phyloP scores from a whole-genome alignment of 192 early-diverging fungal species.

The Umbelopsis sp. region DNA sequence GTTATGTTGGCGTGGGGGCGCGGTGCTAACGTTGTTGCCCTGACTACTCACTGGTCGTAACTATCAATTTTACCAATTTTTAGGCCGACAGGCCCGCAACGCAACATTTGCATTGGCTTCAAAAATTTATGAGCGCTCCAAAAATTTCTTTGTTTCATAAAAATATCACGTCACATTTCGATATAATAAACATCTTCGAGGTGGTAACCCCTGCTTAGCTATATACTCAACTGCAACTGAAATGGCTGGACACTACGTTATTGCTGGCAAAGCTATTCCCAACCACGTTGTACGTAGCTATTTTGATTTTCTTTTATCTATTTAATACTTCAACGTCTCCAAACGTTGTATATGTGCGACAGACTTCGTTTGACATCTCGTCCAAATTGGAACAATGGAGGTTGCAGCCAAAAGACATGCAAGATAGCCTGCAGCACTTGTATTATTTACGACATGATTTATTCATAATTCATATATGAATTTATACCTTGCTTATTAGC shows the following conservation, averaged over 20 bases:
- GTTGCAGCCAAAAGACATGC: no score
- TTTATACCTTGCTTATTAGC: no score
- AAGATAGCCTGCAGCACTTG: no score
- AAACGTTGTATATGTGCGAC: neutral
- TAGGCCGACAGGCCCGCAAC: no score
- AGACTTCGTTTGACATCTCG: neutral
- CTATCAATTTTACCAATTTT: no score
- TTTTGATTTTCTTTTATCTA: neutral
- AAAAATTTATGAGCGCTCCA: neutral
- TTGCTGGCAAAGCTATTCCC: conserved; percentile 38
- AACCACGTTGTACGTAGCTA: conserved; percentile 33
- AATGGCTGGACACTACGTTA: conserved; percentile 44
- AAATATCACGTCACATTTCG: conserved; percentile 13
- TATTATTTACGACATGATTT: no score
- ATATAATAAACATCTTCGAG: conserved; percentile 4
- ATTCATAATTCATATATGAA: no score
- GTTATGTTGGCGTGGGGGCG: no score
- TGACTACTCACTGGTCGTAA: no score
- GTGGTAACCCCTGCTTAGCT: conserved; percentile 11
- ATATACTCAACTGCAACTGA: conserved; percentile 17
- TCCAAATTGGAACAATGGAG: no score
- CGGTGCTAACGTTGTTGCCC: no score
- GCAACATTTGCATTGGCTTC: no score
- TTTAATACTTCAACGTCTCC: neutral
- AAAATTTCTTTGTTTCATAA: conserved; percentile 1